A percentile compares a stretch with the other conserved stretches of the same genome.
Evolutionary conservation across 2,329 filamentous ascomycete species (phyloP).

Genomic region (Canariomyces notabilis): DNA sequence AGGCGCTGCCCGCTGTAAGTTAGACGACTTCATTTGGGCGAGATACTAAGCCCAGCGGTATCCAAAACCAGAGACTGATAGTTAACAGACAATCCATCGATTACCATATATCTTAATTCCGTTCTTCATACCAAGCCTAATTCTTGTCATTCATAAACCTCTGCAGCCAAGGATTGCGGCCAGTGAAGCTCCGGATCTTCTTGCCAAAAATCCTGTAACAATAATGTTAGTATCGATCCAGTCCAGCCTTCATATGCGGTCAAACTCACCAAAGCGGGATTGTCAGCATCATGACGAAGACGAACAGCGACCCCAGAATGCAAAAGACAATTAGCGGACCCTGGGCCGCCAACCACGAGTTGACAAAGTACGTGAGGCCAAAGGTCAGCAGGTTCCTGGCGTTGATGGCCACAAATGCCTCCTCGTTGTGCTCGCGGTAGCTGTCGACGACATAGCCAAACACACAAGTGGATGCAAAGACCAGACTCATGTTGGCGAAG

Average conservation of each 20-base stretch:
- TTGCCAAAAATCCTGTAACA: conserved; percentile 43
- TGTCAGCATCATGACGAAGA: conserved; percentile 41
- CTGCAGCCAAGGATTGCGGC: conserved; percentile 34
- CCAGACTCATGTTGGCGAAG: conserved; percentile 44
- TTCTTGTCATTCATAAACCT: conserved; percentile 28
- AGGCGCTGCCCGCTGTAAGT: too few relatives aligned
- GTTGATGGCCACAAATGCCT: conserved; percentile 49
- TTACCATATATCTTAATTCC: not conserved
- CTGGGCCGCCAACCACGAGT: conserved; percentile 35
- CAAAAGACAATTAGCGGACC: conserved; percentile 35
- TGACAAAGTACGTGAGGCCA: conserved; percentile 41
- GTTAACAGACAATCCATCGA: not conserved
- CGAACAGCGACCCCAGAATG: conserved; percentile 37
- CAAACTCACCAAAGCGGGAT: conserved; percentile 39
- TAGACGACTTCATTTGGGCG: too few relatives aligned
- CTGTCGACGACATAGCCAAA: conserved; percentile 48
- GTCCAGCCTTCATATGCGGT: not conserved
- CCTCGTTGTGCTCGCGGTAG: conserved; percentile 41
- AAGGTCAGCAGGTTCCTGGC: conserved; percentile 44
- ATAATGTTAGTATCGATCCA: not conserved
- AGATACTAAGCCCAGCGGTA: too few relatives aligned
- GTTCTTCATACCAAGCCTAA: not conserved
- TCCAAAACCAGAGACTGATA: not conserved
- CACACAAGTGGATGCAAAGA: conserved; percentile 42
- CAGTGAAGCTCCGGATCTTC: conserved; percentile 38